Evolutionary conservation across 768 basidiomycete species (phyloP).

Genomic region (Paxillus involutus): DNA sequence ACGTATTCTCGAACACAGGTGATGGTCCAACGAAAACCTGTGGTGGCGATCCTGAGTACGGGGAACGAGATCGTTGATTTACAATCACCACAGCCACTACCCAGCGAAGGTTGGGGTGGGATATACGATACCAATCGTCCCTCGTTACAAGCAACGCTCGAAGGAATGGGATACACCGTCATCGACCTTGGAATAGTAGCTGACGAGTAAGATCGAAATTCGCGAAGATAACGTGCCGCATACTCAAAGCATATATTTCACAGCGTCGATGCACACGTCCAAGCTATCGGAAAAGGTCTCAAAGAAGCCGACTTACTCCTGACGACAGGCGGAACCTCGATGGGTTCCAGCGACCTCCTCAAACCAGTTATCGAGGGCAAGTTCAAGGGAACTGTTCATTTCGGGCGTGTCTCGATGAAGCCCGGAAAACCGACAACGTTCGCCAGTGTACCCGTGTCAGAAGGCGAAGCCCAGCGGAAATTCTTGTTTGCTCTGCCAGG

Average conservation of each 20-base stretch:
- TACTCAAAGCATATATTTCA: neutral
- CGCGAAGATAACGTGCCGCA: neutral
- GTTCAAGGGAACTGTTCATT: constrained; percentile 75
- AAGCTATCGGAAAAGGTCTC: constrained; percentile 56
- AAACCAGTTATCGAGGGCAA: constrained; percentile 87
- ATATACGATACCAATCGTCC: constrained; percentile 89
- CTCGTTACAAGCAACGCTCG: constrained; percentile 65
- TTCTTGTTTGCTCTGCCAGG: constrained; percentile 85
- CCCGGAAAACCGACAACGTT: constrained; percentile 91
- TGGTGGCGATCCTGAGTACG: constrained; percentile 81
- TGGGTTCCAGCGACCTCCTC: constrained; percentile 85
- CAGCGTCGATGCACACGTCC: constrained; percentile 59
- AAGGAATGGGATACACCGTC: constrained; percentile 73
- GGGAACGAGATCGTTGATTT: constrained; percentile 81
- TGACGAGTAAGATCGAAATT: constrained; percentile 54
- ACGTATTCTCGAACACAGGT: constrained; percentile 44
- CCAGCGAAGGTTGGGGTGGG: constrained; percentile 56
- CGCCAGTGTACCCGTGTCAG: constrained; percentile 61
- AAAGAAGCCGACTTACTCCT: constrained; percentile 70
- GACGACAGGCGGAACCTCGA: constrained; percentile 89
- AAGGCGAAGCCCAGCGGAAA: constrained; percentile 39
- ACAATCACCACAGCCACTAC: constrained; percentile 37
- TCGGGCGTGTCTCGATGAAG: constrained; percentile 82
- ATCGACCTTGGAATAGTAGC: constrained; percentile 78
- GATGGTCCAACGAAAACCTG: constrained; percentile 65